Evolutionary conservation across 768 basidiomycete species (phyloP).

Genomic region (Fomitopsis serialis): DNA sequence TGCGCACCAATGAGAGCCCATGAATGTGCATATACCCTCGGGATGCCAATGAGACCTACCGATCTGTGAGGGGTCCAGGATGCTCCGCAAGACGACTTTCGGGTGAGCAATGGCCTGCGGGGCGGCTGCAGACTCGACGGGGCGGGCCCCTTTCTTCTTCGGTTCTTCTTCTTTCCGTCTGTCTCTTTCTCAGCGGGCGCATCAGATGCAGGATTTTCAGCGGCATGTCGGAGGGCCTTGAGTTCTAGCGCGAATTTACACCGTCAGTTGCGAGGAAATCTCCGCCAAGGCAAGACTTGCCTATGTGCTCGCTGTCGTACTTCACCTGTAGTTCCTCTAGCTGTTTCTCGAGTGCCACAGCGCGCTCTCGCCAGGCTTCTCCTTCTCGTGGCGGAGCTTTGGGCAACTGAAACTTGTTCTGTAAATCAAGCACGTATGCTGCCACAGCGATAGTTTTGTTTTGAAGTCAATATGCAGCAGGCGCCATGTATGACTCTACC

Average conservation of each 20-base stretch:
- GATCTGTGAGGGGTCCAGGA: not conserved
- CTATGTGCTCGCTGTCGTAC: conserved; percentile 37
- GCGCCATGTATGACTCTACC: conserved; percentile 26
- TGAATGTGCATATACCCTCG: not conserved
- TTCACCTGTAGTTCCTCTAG: conserved; percentile 31
- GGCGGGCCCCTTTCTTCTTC: not conserved
- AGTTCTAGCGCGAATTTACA: not conserved
- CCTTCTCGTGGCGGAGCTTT: conserved; percentile 17
- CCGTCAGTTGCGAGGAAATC: not conserved
- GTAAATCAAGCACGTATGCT: conserved; percentile 44
- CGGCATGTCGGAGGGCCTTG: not conserved
- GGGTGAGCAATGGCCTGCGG: not conserved
- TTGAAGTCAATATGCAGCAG: not conserved
- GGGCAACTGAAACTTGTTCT: conserved; percentile 26
- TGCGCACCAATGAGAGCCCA: no score
- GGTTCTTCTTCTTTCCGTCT: conserved; percentile 1
- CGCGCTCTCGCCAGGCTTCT: conserved; percentile 35
- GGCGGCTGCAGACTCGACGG: not conserved
- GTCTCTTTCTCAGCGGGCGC: not conserved
- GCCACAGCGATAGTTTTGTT: not conserved
- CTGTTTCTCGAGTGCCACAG: conserved; percentile 37
- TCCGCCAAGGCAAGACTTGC: conserved; percentile 22
- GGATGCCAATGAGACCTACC: not conserved
- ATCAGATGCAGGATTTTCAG: not conserved
- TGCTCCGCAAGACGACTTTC: not conserved